Base-by-base conservation (phyloP, 2,329 filamentous ascomycete genomes). In the Penicillium crustosum region DNA sequence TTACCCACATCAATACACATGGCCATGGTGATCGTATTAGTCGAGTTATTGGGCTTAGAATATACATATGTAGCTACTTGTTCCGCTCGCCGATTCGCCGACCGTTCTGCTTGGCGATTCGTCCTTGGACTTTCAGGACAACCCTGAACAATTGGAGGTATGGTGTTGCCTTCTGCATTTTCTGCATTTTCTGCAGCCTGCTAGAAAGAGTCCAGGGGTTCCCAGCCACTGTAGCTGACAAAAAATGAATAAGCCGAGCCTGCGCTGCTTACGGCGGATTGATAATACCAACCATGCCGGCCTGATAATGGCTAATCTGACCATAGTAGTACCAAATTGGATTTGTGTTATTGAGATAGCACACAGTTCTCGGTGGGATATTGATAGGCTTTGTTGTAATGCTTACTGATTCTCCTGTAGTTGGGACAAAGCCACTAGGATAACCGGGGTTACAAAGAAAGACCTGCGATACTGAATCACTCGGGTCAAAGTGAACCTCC, bases 271-370 rank as follows among this genome's bases (percentile, higher is more conserved):
- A 70, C 67, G 68, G 49, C 17, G 88, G 85, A 75, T 93, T 92
- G 71, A 92, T 86, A 33, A 90, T 88, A 78, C 90, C 88, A 57
- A 83, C 82, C 88, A 92, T 92, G 61, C 89, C 89, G 48, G 72
- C 77, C 74, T 91, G 84, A 75, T 90, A 94, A 78, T 94, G 90
- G 69, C 81, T 84, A 45, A 73, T 86, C 74, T 91, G 87, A 31
- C 85, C 86, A 77, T 90, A 93, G 81, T 89, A 93, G 63, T 90
- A 78, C 89, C 90, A 94, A 63, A 93, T 80, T 31, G 90, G 90
- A 55, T 82, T 87, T 44, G 82, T 84, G 73, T 86, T 81, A 69
- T 86, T 87, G 73, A 33, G 44, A 48, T 23, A 35, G 35, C 29
- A n/a, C 19, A 23, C 13, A 9, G 15, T n/a, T 17, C 17, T 43